Evolutionary conservation across 176 grass and related monocot genomes (phyloP).

Genomic region (Eragrostis nindensis): DNA sequence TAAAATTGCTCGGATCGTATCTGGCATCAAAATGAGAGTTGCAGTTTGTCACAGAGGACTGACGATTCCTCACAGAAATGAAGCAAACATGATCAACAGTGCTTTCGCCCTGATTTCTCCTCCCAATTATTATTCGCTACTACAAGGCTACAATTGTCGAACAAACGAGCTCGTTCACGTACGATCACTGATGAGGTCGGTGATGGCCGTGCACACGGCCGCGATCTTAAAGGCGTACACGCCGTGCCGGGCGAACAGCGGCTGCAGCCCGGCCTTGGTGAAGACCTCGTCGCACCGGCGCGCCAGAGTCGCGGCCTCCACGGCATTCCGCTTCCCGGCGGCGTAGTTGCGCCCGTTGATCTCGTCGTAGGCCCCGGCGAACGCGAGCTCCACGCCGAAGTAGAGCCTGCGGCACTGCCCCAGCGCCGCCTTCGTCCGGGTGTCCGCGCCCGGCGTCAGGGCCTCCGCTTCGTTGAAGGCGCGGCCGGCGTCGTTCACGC

Average conservation of each 20-base stretch:
- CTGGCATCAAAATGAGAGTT: too few species aligned
- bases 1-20: too few species aligned
- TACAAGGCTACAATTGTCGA: too few species aligned
- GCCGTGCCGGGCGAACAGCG: conserved; percentile 32
- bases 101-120: too few species aligned
- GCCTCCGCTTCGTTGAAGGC: not conserved
- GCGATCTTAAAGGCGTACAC: conserved; percentile 34
- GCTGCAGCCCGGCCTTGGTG: conserved; percentile 31
- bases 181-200: conserved; percentile 34
- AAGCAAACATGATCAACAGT: too few species aligned
- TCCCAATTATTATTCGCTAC: not conserved
- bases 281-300: conserved; percentile 44
- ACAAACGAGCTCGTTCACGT: not conserved
- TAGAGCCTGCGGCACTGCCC: conserved; percentile 26
- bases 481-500: conserved; percentile 34
- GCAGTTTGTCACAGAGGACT: too few species aligned
- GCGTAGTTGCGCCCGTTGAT: conserved; percentile 34
- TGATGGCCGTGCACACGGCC: conserved; percentile 41
- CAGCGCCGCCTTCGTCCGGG: not conserved
- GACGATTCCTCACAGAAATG: too few species aligned
- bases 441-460: not conserved
- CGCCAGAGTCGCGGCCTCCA: conserved; percentile 30
- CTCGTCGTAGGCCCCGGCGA: conserved; percentile 33
- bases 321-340: conserved; percentile 26
- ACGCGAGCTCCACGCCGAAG: not conserved